phyloP scores from a whole-genome alignment of 345 rosid species.

The Eucalyptus curtisii region DNA sequence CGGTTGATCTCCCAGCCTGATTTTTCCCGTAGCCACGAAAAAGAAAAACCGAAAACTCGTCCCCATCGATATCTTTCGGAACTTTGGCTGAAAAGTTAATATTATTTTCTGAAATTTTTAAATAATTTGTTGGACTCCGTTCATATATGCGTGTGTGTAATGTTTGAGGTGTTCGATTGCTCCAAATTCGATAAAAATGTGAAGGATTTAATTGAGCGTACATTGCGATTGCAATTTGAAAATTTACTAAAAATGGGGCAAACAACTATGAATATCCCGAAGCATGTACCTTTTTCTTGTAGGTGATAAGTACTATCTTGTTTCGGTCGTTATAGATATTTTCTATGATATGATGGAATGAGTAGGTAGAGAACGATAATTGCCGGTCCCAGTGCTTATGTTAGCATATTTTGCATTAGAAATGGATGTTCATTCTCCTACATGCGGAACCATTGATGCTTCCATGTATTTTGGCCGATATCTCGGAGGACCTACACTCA shows the following conservation, averaged over 20 bases:
- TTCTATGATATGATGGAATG: neutral
- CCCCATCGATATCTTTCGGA: neutral
- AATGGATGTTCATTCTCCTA: neutral
- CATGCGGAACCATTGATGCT: neutral
- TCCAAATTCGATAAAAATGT: neutral
- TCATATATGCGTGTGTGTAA: neutral
- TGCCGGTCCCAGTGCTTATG: fast-evolving
- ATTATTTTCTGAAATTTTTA: neutral
- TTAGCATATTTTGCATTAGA: neutral
- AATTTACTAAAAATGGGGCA: neutral
- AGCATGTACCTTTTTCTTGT: neutral
- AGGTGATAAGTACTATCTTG: neutral
- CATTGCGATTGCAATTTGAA: neutral
- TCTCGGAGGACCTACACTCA: fast-evolving
- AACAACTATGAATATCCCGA: neutral
- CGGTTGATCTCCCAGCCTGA: neutral
- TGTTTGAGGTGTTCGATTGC: neutral
- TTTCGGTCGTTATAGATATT: fast-evolving
- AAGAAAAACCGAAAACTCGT: neutral
- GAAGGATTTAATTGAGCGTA: neutral
- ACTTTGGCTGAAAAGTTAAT: neutral
- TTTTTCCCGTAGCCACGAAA: neutral
- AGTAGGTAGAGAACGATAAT: neutral
- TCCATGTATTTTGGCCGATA: neutral
- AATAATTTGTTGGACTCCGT: neutral